Evolutionary conservation across 108 stramenopile genomes (phyloP), one percentile per base, ranked within the genome.

Genomic region (Mediolabrus comicus): DNA sequence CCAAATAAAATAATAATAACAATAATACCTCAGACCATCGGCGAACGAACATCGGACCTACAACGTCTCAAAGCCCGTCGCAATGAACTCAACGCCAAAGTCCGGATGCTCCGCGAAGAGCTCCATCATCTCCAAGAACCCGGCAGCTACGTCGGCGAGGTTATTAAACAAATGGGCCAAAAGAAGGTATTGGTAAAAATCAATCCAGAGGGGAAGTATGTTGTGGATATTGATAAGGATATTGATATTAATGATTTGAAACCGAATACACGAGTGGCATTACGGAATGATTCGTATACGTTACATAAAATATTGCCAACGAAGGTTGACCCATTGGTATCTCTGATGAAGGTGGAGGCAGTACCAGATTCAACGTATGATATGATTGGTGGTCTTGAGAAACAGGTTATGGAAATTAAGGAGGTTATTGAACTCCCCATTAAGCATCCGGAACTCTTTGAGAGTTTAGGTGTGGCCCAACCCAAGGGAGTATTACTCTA

Each of bases 381-480:
- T 74, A 99, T 99, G 98, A 97, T 99, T 67, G 99, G 99, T 29
- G 99, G 99, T 39, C 79, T 99, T 33, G 95, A 97, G 46, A 98
- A 99, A 79, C 99, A 99, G 79, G 97, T 99, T 43, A 89, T 97
- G 85, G 99, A 99, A 80, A 99, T 99, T 71, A 99, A 99, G 82
- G 99, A 99, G 85, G 97, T 99, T 12, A 99, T 99, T 77, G 99
- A 99, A 80, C 88, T 99, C 38, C 99, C 99, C 19, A 99, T 99
- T 78, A 99, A 99, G 79, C 99, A 99, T 85, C 99, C 99, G 4
- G 99, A 99, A 81, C 87, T 99, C 8, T 99, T 99, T 76, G 98
- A 99, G 64, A 77, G 89, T 51, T 75, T 99, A 54, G 99, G 99
- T 30, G 99, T 99, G 14, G 97, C 98, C 0, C 99, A 99, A 80